Conservation (phyloP, 2,329 filamentous ascomycete genomes). For the Fusarium sp. region DNA sequence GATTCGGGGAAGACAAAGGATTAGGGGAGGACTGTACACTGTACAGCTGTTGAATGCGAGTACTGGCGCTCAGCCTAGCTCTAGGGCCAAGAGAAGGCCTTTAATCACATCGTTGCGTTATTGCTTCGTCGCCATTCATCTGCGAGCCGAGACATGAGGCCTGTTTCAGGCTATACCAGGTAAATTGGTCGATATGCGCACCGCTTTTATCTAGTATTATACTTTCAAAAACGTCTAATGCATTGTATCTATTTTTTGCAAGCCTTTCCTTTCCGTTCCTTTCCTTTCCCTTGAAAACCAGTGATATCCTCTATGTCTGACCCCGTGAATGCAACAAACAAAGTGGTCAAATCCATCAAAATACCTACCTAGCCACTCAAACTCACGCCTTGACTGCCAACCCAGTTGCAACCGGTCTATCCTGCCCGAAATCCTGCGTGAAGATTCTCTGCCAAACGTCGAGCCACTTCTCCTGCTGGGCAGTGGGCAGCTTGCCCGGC, state of each 20-base stretch:
- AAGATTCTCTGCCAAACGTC: slow-evolving; percentile 81
- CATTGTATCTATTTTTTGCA: not conserved
- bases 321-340: not conserved
- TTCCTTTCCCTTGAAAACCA: not conserved
- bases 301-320: not conserved
- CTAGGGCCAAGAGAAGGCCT: not conserved
- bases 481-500: slow-evolving; percentile 71
- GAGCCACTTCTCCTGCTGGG: slow-evolving; percentile 79
- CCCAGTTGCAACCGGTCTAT: slow-evolving; percentile 43
- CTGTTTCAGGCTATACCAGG: not conserved
- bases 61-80: not conserved
- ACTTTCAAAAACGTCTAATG: not conserved
- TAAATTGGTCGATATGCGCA: not conserved
- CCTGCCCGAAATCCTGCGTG: slow-evolving; percentile 60
- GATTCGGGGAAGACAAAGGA: not conserved
- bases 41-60: slow-evolving; percentile 11
- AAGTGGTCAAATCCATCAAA: not conserved
- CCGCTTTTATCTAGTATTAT: slow-evolving; percentile 1
- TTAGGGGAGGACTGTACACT: not conserved
- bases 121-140: not conserved
- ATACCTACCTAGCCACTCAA: slow-evolving; percentile 1
- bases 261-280: not conserved
- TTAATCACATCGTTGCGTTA: not conserved
- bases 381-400: slow-evolving; percentile 47
- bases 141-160: not conserved